phyloP scores from a whole-genome alignment of 768 basidiomycete species.

The Mycena kentingensis region DNA sequence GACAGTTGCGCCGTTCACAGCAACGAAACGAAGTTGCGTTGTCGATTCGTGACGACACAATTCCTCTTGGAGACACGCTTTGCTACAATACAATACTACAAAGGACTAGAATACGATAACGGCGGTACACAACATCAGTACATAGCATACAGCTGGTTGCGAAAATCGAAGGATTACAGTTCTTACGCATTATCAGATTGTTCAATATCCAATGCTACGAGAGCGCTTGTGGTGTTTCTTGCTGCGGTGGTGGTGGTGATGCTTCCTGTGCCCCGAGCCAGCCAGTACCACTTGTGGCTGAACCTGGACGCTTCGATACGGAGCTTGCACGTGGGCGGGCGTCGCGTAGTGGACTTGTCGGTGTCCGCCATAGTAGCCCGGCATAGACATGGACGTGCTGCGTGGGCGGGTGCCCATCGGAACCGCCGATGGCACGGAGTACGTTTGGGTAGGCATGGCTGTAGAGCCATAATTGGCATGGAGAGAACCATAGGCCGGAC shows the following conservation, averaged over 20 bases:
- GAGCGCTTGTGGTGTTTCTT: constrained; percentile 31
- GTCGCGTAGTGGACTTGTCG: constrained; percentile 13
- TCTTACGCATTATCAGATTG: background rate
- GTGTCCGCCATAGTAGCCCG: constrained; percentile 20
- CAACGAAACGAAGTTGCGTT: no score
- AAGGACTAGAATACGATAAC: no score
- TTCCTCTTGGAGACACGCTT: no score
- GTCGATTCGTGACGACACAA: no score
- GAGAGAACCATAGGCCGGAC: constrained; percentile 1
- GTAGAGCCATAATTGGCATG: constrained; percentile 25
- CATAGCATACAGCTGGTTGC: no score
- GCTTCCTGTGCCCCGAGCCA: constrained; percentile 29
- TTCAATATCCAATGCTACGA: constrained; percentile 28
- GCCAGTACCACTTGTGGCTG: constrained; percentile 35
- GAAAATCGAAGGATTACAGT: no score
- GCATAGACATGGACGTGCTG: constrained; percentile 40
- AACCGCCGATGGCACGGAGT: constrained; percentile 23
- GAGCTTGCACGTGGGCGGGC: background rate
- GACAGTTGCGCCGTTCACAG: no score
- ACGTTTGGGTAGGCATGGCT: constrained; percentile 18
- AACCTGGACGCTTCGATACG: constrained; percentile 14
- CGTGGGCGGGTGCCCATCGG: constrained; percentile 31
- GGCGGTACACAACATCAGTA: no score
- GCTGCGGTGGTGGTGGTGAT: constrained; percentile 33
- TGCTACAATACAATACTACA: no score